A percentile compares a stretch with the other conserved stretches of the same genome.
Conservation (phyloP, 2,329 filamentous ascomycete species). For the Thelonectria discophora region DNA sequence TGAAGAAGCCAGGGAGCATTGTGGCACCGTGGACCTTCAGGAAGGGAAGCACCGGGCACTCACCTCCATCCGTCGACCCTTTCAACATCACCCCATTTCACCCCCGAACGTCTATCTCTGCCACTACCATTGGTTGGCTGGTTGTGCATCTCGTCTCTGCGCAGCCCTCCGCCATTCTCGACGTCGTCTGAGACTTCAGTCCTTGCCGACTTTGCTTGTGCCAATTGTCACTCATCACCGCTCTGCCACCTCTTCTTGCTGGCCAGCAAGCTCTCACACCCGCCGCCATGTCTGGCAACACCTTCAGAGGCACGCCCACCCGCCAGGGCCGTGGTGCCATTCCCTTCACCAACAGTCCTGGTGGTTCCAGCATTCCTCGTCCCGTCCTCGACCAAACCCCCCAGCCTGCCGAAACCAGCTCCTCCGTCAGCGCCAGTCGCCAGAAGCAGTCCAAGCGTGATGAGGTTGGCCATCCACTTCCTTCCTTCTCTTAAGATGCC, state of each 20-base stretch:
- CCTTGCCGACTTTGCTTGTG: constrained; percentile 21
- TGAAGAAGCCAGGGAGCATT: constrained; percentile 13
- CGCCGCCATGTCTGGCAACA: constrained; percentile 64
- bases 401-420: constrained; percentile 66
- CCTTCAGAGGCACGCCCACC: constrained; percentile 75
- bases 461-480: constrained; percentile 74
- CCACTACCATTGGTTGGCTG: constrained; percentile 39
- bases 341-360: constrained; percentile 69
- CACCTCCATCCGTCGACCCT: constrained; percentile 23
- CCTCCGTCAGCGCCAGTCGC: constrained; percentile 89
- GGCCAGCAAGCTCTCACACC: constrained; percentile 25
- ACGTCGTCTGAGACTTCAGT: constrained; percentile 23
- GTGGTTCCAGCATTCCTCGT: constrained; percentile 74
- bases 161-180: constrained; percentile 25
- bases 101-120: constrained; percentile 36
- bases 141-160: constrained; percentile 30
- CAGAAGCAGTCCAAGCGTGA: constrained; percentile 97
- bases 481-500: constrained; percentile 4
- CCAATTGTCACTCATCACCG: constrained; percentile 33
- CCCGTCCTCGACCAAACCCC: constrained; percentile 67
- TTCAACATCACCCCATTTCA: constrained; percentile 41
- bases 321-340: constrained; percentile 67
- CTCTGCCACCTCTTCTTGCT: constrained; percentile 32
- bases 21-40: neutral
- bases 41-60: constrained; percentile 9